Percentiles rank a stretch among this genome's conserved stretches.
Conservation (phyloP, 2,329 filamentous ascomycete genomes). For the Escovopsis sp. region DNA sequence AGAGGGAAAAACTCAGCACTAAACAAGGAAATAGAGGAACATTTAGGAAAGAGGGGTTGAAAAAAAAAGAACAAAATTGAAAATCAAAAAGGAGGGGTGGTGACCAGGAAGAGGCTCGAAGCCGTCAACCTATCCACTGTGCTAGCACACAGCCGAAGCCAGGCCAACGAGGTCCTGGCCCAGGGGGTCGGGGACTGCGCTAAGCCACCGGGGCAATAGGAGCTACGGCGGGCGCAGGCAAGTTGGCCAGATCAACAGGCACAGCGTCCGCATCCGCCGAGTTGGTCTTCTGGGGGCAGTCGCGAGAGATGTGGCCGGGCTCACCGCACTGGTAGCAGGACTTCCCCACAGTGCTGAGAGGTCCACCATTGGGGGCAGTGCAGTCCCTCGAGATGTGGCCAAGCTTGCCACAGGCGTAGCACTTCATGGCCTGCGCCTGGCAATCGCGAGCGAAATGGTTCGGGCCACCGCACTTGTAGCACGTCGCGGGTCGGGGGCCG, state of each 20-base stretch:
- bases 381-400: conserved; percentile 90
- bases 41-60: too few relatives aligned
- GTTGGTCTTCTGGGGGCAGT: conserved; percentile 64
- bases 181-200: not conserved
- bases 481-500: conserved; percentile 52
- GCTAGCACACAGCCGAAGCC: too few relatives aligned
- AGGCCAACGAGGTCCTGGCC: too few relatives aligned
- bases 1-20: too few relatives aligned
- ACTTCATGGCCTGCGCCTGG: conserved; percentile 97
- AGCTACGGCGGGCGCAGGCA: conserved; percentile 30
- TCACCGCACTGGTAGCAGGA: conserved; percentile 97
- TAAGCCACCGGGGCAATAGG: conserved; percentile 26
- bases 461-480: conserved; percentile 67
- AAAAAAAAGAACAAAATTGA: too few relatives aligned
- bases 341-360: conserved; percentile 90
- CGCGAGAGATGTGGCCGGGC: conserved; percentile 87
- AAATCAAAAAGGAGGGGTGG: too few relatives aligned
- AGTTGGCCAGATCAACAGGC: conserved; percentile 28
- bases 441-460: conserved; percentile 98
- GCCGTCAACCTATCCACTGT: too few relatives aligned
- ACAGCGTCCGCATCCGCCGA: conserved; percentile 33
- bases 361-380: conserved; percentile 89
- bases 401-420: conserved; percentile 91
- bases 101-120: too few relatives aligned
- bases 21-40: too few relatives aligned